Percentiles rank a stretch among this genome's conserved stretches.
Conservation (phyloP, 1,139 yeast genomes). For the Blastobotrys apis region DNA sequence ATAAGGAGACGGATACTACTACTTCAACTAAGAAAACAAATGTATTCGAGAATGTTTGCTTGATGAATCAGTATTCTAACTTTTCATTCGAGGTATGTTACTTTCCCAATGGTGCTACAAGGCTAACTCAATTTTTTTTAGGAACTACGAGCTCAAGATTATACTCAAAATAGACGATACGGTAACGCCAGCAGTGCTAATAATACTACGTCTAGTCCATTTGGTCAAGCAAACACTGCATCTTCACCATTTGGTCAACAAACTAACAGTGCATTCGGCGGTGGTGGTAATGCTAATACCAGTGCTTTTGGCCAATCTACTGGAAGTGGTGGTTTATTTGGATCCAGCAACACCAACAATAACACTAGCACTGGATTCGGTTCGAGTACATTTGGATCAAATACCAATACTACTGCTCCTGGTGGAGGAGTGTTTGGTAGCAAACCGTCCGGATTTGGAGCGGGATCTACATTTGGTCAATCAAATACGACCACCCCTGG, state of each 20-base stretch:
- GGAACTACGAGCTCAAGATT: constrained; percentile 85
- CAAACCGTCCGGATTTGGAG: constrained; percentile 13
- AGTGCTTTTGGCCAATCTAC: constrained; percentile 3
- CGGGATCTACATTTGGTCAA: constrained; percentile 2
- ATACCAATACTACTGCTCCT: constrained; percentile 21
- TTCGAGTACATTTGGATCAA: constrained; percentile 19
- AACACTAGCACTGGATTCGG: constrained; percentile 27
- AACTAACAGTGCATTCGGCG: constrained; percentile 11
- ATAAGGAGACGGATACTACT: constrained; percentile 73
- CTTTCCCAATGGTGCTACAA: neutral
- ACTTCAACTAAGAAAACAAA: constrained; percentile 35
- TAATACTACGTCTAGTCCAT: constrained; percentile 24
- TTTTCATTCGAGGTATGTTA: constrained; percentile 61
- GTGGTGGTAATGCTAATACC: too few species aligned
- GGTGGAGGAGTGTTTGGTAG: constrained; percentile 31
- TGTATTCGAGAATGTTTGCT: constrained; percentile 68
- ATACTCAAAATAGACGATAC: constrained; percentile 64
- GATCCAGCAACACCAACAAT: constrained; percentile 18
- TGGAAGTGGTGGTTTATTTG: constrained; percentile 19
- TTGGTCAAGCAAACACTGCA: constrained; percentile 23
- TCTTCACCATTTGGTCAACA: constrained; percentile 25
- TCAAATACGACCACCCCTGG: neutral
- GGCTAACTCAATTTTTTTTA: constrained; percentile 7
- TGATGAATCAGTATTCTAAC: constrained; percentile 87
- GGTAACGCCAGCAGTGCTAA: constrained; percentile 41